Percentiles rank a stretch among this genome's conserved stretches.
Conservation (phyloP, 2,329 filamentous ascomycete species). For the Trichophyton simii region DNA sequence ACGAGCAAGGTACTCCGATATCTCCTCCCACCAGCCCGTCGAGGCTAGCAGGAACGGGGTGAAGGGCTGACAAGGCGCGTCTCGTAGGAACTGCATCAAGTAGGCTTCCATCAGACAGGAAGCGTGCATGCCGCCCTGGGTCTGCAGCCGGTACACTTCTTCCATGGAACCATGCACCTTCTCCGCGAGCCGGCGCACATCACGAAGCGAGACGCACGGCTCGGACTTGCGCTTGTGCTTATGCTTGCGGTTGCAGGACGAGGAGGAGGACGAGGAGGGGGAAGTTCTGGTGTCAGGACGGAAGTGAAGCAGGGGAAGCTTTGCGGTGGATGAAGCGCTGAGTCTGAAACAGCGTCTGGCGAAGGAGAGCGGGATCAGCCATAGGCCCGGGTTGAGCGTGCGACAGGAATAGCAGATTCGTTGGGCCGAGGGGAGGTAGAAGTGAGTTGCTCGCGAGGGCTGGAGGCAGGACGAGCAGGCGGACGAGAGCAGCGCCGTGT, state of each 20-base stretch:
- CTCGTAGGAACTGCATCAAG: background rate
- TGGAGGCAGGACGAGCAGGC: conserved; percentile 9
- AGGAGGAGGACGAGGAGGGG: no score
- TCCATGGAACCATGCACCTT: background rate
- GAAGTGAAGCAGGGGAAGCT: background rate
- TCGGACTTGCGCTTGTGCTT: background rate
- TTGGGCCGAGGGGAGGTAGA: conserved; percentile 24
- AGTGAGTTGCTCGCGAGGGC: conserved; percentile 15
- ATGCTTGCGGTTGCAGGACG: no score
- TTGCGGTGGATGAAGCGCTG: background rate
- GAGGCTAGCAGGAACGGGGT: background rate
- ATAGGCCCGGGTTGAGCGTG: conserved; percentile 8
- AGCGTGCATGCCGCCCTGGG: background rate
- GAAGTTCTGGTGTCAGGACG: no score
- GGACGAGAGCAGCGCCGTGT: background rate
- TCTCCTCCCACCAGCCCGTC: background rate
- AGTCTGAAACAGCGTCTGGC: background rate
- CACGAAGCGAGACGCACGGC: background rate
- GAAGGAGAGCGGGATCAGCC: background rate
- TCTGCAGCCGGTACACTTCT: background rate
- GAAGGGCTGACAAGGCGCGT: background rate
- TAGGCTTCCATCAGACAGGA: background rate
- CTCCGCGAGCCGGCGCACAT: background rate
- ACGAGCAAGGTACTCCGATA: background rate
- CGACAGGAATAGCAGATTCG: conserved; percentile 22